A percentile compares a stretch with the other conserved stretches of the same genome.
phyloP scores from a whole-genome alignment of 2,329 filamentous ascomycete genomes.

The Elsinoe ampelina region DNA sequence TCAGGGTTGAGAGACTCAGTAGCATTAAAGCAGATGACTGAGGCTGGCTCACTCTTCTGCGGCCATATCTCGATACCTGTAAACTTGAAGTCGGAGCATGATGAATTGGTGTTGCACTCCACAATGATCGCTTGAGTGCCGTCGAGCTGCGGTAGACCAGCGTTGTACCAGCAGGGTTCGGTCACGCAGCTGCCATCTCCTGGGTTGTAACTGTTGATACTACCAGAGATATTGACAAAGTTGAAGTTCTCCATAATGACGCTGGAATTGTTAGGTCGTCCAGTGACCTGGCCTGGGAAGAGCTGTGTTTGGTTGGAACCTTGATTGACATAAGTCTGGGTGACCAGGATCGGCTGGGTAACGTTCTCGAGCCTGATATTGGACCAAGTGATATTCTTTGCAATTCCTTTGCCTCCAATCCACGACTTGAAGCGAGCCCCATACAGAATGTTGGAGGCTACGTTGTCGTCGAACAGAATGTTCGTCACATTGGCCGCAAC shows the following conservation, averaged over 20 bases:
- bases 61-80: slow-evolving; percentile 20
- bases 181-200: slow-evolving; percentile 37
- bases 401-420: slow-evolving; percentile 35
- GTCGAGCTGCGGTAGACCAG: slow-evolving; percentile 29
- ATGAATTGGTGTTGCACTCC: slow-evolving; percentile 33
- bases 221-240: slow-evolving; percentile 34
- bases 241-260: slow-evolving; percentile 37
- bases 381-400: slow-evolving; percentile 36
- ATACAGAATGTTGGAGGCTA: slow-evolving; percentile 34
- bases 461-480: slow-evolving; percentile 36
- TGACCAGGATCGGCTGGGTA: slow-evolving; percentile 40
- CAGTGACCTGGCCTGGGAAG: slow-evolving; percentile 19
- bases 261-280: slow-evolving; percentile 31
- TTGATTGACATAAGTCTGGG: slow-evolving; percentile 38
- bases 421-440: slow-evolving; percentile 38
- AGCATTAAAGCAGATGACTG: slow-evolving; percentile 20
- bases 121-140: slow-evolving; percentile 36
- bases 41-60: slow-evolving; percentile 18
- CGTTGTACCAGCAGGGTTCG: slow-evolving; percentile 38
- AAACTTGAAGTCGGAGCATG: slow-evolving; percentile 27
- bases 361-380: slow-evolving; percentile 38
- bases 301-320: slow-evolving; percentile 26
- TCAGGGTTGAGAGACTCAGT: slow-evolving; percentile 19
- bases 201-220: slow-evolving; percentile 34
- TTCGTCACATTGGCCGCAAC: slow-evolving; percentile 33